Evolutionary conservation across 83 land plant genomes (phyloP).

Genomic region (Thuja plicata): DNA sequence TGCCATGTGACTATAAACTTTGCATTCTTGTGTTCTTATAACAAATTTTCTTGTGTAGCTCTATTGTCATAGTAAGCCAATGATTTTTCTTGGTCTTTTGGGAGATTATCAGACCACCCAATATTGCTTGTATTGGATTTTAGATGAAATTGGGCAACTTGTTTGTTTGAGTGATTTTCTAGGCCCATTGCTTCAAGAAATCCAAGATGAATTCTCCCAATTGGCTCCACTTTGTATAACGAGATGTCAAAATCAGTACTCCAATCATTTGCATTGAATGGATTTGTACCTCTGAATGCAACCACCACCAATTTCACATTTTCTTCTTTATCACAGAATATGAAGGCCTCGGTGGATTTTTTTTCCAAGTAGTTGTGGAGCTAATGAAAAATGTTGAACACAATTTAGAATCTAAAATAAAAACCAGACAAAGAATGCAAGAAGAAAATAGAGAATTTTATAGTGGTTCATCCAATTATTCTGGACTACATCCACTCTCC

Average conservation of each 20-base stretch:
- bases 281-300: constrained; percentile 75
- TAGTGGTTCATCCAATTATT: too few species aligned
- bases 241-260: constrained; percentile 73
- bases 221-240: constrained; percentile 42
- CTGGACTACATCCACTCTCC: too few species aligned
- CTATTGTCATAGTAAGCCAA: too few species aligned
- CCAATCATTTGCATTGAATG: constrained; percentile 72
- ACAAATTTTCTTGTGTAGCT: too few species aligned
- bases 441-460: too few species aligned
- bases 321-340: constrained; percentile 50
- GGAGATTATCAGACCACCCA: constrained; percentile 4
- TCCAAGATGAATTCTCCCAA: constrained; percentile 73
- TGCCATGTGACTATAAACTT: too few species aligned
- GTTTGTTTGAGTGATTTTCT: constrained; percentile 31
- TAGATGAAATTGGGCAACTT: constrained; percentile 29
- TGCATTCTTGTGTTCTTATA: constrained; percentile 24
- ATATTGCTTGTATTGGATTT: constrained; percentile 2
- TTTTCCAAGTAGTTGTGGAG: too few species aligned
- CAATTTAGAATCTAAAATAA: too few species aligned
- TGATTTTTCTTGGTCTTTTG: constrained; percentile 13
- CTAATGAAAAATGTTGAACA: too few species aligned
- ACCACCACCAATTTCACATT: constrained; percentile 59
- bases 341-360: constrained; percentile 56
- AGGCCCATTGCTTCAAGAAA: constrained; percentile 74
- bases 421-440: too few species aligned